phyloP scores from a whole-genome alignment of 2,329 filamentous ascomycete genomes.

The Cladophialophora yegresii region DNA sequence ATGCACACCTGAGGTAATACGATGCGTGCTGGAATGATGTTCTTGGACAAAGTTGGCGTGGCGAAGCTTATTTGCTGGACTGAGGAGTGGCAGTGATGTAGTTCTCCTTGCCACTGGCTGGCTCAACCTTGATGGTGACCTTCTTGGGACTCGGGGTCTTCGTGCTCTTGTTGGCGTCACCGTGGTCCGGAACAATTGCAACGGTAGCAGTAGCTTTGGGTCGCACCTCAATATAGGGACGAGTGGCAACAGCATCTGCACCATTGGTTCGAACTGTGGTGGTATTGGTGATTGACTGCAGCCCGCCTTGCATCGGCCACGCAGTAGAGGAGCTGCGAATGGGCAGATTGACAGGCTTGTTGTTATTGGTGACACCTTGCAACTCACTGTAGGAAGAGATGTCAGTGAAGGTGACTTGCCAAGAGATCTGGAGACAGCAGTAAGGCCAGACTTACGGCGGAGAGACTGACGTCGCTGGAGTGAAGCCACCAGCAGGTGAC shows the following conservation, averaged over 20 bases:
- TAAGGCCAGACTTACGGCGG: slow-evolving; percentile 46
- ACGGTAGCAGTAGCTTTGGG: slow-evolving; percentile 43
- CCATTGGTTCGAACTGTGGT: slow-evolving; percentile 36
- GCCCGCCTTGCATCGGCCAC: slow-evolving; percentile 44
- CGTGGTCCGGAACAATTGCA: slow-evolving; percentile 38
- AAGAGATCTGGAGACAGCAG: slow-evolving; percentile 6
- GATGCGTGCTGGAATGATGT: slow-evolving; percentile 19
- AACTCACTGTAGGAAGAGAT: slow-evolving; percentile 39
- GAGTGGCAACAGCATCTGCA: slow-evolving; percentile 35
- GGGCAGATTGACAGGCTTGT: slow-evolving; percentile 41
- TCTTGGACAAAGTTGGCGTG: slow-evolving; percentile 18
- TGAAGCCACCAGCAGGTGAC: slow-evolving; percentile 50
- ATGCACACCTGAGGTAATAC: slow-evolving; percentile 29
- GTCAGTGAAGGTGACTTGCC: slow-evolving; percentile 37
- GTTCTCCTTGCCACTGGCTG: slow-evolving; percentile 46
- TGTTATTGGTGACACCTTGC: slow-evolving; percentile 42
- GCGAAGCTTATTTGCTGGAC: slow-evolving; percentile 36
- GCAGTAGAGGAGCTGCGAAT: slow-evolving; percentile 37
- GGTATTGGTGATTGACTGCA: slow-evolving; percentile 46
- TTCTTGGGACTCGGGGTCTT: slow-evolving; percentile 48
- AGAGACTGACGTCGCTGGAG: slow-evolving; percentile 52
- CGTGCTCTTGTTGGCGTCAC: slow-evolving; percentile 39
- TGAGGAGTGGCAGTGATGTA: slow-evolving; percentile 39
- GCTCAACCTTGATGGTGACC: slow-evolving; percentile 43
- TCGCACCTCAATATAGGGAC: slow-evolving; percentile 39